Base-by-base conservation (phyloP, 2,329 filamentous ascomycete genomes). In the Ilyonectria mors-panacis region DNA sequence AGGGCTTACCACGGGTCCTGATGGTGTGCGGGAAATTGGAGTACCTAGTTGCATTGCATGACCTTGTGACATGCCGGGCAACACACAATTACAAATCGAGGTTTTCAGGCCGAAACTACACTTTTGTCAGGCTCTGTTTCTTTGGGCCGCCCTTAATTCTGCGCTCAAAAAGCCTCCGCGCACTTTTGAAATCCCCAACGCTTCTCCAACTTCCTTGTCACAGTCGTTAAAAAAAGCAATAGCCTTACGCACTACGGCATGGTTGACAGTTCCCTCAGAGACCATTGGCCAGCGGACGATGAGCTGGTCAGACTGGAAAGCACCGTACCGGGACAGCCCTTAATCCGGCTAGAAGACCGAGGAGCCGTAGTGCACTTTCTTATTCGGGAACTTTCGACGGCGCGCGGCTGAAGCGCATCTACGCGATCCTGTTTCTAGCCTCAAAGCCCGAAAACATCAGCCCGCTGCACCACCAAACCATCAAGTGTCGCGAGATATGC, bases 401-500 rank as follows among this genome's bases (percentile, higher is more conserved):
- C n/a, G n/a, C 37, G 37, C 50, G 45, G 28, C 55, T 68, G 17
- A 39, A 54, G 12, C 28, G 28, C 19, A 44, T 57, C 13, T 63
- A 68, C 26, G 28, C 35, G 15, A 17, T 67, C 23, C 23, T 70
- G 13, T 70, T 67, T 21, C 58, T 67, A 2, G 35, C 54, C 17
- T 70, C 65, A 1, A 65, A 62, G 4, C 61, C 23, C 1, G 33
- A 56, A 10, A 70, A 80, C 67, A 77, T 79, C 65, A 77, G 68
- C 59, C 68, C 78, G 12, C 30, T 68, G 4, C 66, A 68, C 26
- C 63, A 80, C 66, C 82, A 85, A 65, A 66, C 63, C 8, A 72
- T 81, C 19, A 77, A 78, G 23, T 77, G 74, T 0, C 81, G 83
- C 10, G 65, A 79, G 35, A 76, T 85, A 48, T 64, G 80, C 26